Conservation (phyloP, 768 basidiomycete species). For the Leccinum disarticulatum region DNA sequence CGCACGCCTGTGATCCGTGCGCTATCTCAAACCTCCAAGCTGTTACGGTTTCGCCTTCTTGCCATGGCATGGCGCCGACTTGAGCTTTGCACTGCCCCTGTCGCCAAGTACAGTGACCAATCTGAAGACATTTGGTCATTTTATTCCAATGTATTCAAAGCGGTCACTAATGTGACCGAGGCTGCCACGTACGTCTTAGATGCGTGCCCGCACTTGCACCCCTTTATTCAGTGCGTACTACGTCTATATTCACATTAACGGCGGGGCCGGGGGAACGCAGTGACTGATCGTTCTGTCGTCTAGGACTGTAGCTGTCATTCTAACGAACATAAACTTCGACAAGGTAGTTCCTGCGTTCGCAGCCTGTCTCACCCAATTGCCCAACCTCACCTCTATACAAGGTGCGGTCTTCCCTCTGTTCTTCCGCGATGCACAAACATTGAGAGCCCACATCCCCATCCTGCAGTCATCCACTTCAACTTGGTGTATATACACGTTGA, state of each 20-base stretch:
- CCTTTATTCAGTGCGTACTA: conserved; percentile 7
- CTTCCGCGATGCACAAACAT: background rate
- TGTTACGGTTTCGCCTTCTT: conserved; percentile 14
- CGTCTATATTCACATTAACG: background rate
- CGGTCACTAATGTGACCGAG: background rate
- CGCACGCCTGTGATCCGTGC: conserved; percentile 3
- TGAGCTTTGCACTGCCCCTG: conserved; percentile 4
- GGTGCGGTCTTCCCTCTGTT: background rate
- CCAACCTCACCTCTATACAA: conserved; percentile 15
- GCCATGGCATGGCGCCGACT: conserved; percentile 15
- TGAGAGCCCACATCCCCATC: background rate
- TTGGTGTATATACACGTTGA: background rate
- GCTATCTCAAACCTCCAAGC: conserved; percentile 7
- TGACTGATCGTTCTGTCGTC: background rate
- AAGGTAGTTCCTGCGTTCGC: conserved; percentile 11
- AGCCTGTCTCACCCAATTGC: background rate
- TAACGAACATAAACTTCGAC: background rate
- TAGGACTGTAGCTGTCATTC: conserved; percentile 4
- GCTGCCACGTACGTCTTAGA: background rate
- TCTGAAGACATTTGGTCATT: background rate
- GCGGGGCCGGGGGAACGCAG: background rate
- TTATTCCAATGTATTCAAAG: background rate
- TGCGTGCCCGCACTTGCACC: conserved; percentile 1
- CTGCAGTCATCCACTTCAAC: background rate
- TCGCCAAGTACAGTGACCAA: background rate